phyloP scores from a whole-genome alignment of 164 flowering plant species.

The Brasenia schreberi region DNA sequence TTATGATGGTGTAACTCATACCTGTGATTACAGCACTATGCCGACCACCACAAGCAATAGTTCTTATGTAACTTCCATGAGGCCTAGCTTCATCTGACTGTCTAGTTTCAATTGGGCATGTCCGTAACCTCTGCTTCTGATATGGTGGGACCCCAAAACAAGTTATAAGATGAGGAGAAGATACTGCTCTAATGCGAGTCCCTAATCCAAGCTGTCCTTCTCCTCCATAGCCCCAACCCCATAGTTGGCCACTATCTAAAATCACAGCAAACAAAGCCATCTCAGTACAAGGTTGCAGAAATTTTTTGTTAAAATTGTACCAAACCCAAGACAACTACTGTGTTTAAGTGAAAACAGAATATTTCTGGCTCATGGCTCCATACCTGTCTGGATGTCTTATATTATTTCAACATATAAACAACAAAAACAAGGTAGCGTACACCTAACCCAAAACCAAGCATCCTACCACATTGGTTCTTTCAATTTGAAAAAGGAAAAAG shows the following conservation, averaged over 20 bases:
- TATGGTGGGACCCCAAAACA: slow-evolving; percentile 48
- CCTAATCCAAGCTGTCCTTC: slow-evolving; percentile 99
- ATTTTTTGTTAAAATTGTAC: too few species aligned
- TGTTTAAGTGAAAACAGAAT: too few species aligned
- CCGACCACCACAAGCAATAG: slow-evolving; percentile 94
- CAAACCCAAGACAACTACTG: too few species aligned
- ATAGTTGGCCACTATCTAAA: slow-evolving; percentile 96
- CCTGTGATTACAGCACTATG: slow-evolving; percentile 96
- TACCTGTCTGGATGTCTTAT: too few species aligned
- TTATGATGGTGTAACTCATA: slow-evolving; percentile 9
- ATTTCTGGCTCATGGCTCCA: too few species aligned
- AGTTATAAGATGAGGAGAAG: slow-evolving; percentile 93
- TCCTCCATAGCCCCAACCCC: slow-evolving; percentile 99
- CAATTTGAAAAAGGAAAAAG: too few species aligned
- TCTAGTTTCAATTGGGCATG: slow-evolving; percentile 36
- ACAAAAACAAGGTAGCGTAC: too few species aligned
- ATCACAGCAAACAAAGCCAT: slow-evolving; percentile 20
- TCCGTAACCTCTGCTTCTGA: slow-evolving; percentile 37
- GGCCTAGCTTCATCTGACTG: slow-evolving; percentile 41
- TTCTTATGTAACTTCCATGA: slow-evolving; percentile 76
- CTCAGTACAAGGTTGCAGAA: neutral
- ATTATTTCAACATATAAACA: too few species aligned
- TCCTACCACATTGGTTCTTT: too few species aligned
- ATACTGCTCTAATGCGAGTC: slow-evolving; percentile 81
- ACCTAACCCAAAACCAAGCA: too few species aligned